Base-by-base conservation (phyloP, 129 eudicot genomes). In the Artemisia tridentata region DNA sequence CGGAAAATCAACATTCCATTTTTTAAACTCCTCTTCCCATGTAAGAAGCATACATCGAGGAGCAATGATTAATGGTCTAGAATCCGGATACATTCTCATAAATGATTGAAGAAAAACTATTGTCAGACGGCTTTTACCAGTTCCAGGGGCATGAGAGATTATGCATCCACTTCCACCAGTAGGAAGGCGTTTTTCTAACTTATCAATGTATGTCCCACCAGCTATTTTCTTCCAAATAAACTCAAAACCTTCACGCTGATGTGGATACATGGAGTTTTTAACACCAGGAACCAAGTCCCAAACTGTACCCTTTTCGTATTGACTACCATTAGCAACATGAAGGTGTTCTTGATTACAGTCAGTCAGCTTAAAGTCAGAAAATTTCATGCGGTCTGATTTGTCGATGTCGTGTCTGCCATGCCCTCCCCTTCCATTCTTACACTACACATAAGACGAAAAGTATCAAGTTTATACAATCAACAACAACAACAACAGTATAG, bases 101-200 rank as follows among this genome's bases (percentile, higher is more conserved):
- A 79, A 91, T 3, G 92, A 72, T 25, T 76, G 81, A 4, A 87
- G 75, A 71, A 87, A 87, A 43, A 75, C 68, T 10, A 76, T 76
- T 21, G 89, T 84, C 66, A 91, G 73, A 14, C 87, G 82, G 23
- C 86, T 88, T 77, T 91, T 91, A 3, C 97, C 97, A 0, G 97
- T 86, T 43, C 97, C 97, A 2, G 99, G 95, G 3, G 97, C 91
- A 17, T 93, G 99, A 3, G 97, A 88, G 18, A 93, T 85, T 52
- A 93, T 90, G 87, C 99, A 93, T 11, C 99, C 99, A 8, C 81
- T 60, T 7, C 82, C 86, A 1, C 78, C 82, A 10, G 61, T 31
- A 2, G 73, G 29, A 15, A 73, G 78, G 0, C 59, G 63, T 20
- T 69, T 49, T 50, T 72, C 76, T 51, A 90, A 70, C 49, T 84